Base-by-base conservation (phyloP, 2,329 filamentous ascomycete genomes). In the Conoideocrella luteorostrata region DNA sequence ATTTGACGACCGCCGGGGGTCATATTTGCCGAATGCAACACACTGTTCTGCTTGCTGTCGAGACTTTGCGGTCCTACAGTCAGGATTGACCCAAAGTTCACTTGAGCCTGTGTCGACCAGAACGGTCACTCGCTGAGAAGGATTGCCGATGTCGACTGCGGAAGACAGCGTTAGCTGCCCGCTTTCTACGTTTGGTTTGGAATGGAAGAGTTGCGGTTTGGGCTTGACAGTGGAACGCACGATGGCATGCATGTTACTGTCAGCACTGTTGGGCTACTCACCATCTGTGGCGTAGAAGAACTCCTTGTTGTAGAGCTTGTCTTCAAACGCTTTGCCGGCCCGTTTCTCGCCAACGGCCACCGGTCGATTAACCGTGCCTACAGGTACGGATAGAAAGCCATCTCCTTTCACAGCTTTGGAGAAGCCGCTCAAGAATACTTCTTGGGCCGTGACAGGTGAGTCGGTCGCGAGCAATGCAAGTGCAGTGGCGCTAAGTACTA, bases 41-140 rank as follows among this genome's bases (percentile, higher is more conserved):
- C 73, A 77, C 36, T 68, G 62, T 0, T 57, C 42, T 3, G 55
- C 51, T 28, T 69, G 60, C 1, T 52, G 50, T 6, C 58, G 48
- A 5, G 59, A 58, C 5, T 57, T 62, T 0, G 71, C 63, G 5
- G 61, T 63, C 4, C 53, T 41, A 53, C 74, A 78, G 41, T 68
- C 59, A 1, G 74, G 73, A 47, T 77, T 74, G 34, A 77, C 70
- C 74, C 74, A 78, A 7, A 77, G 65, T 54, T 76, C 72, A 48
- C 69, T 70, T 5, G 74, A 77, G 13, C 74, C 74, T 0, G 71
- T 75, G 47, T 75, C 71, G 43, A 75, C 61, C 29, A 74, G 63
- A 28, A 75, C 68, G 10, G 68, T 66, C 28, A 74, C 58, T 10
- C 52, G 59, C 49, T 75, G 71, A 1, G 59, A 55, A 5, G 67